These are phyloP conservation scores for Ganoderma leucocontextum DNA, from an alignment of 1,284 basidiomycete species.

Conservation along the genomic window DNA sequence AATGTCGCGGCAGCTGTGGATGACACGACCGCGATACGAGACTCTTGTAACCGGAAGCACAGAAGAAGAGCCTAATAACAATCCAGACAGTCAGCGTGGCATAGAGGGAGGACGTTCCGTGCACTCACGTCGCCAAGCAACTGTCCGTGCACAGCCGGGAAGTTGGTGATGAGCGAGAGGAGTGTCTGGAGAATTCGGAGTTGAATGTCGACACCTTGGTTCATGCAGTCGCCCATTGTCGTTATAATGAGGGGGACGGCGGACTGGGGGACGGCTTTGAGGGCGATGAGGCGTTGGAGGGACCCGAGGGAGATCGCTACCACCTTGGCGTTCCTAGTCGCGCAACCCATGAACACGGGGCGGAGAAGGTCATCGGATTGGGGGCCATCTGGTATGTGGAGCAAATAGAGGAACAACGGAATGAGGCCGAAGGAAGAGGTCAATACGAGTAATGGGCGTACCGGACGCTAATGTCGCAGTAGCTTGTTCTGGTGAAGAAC, in stretches of 20 bases:
- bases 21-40: constrained; percentile 94
- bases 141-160: constrained; percentile 80
- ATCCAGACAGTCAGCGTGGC: constrained; percentile 15
- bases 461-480: constrained; percentile 69
- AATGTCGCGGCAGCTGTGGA: constrained; percentile 97
- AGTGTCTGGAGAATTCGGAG: constrained; percentile 91
- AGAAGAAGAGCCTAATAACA: constrained; percentile 78
- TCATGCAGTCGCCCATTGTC: constrained; percentile 88
- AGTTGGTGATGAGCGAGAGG: constrained; percentile 89
- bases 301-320: constrained; percentile 92
- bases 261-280: constrained; percentile 85
- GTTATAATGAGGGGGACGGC: constrained; percentile 81
- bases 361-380: constrained; percentile 84
- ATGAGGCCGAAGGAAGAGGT: neutral
- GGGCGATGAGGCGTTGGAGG: constrained; percentile 89
- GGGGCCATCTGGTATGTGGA: constrained; percentile 63
- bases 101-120: neutral
- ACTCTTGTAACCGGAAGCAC: constrained; percentile 96
- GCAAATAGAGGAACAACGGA: neutral
- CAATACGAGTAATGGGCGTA: constrained; percentile 43
- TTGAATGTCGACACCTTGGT: constrained; percentile 94
- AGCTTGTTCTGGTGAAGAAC: constrained; percentile 76
- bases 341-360: constrained; percentile 94
- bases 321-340: constrained; percentile 93
- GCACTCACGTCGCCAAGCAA: constrained; percentile 80